A percentile compares a stretch with the other conserved stretches of the same genome.
Evolutionary conservation across 106 monocot genomes (phyloP).

Genomic region (Allium cepa): DNA sequence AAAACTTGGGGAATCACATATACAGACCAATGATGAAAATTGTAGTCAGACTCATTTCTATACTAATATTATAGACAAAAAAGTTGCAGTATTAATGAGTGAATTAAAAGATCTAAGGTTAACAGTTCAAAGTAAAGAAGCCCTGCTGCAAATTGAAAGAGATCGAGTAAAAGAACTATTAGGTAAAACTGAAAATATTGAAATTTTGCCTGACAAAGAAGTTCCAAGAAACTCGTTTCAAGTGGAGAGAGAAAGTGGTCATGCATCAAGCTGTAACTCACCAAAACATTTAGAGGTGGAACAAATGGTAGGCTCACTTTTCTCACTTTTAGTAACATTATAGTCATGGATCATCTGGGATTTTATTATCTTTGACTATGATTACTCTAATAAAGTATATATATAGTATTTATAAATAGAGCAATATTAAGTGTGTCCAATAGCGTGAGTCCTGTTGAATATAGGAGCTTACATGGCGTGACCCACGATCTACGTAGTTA

Average conservation of each 20-base stretch:
- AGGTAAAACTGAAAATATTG: conserved; percentile 37
- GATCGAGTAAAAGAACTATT: conserved; percentile 44
- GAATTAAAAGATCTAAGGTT: conserved; percentile 57
- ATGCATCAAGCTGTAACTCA: conserved; percentile 24
- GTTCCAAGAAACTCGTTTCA: conserved; percentile 26
- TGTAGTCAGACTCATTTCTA: conserved; percentile 26
- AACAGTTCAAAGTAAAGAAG: conserved; percentile 57
- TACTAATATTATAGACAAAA: conserved; percentile 43
- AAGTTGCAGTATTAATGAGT: conserved; percentile 29
- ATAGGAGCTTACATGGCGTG: too few species aligned
- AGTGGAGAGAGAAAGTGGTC: conserved; percentile 19
- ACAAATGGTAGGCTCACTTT: conserved; percentile 42
- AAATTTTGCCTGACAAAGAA: conserved; percentile 40
- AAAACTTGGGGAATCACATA: conserved; percentile 34
- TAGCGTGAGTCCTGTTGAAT: too few species aligned
- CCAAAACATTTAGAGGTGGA: conserved; percentile 52
- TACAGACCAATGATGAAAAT: conserved; percentile 30
- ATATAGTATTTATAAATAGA: too few species aligned
- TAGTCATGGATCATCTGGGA: too few species aligned
- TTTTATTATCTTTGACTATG: too few species aligned
- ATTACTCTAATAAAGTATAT: too few species aligned
- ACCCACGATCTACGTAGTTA: too few species aligned
- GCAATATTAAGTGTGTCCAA: too few species aligned
- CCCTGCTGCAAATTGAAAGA: conserved; percentile 67
- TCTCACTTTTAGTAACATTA: too few species aligned